These are phyloP conservation scores for Lunularia cruciata DNA, from an alignment of 225 moss, liverwort and hornwort genomes.

Conservation along the genomic window DNA sequence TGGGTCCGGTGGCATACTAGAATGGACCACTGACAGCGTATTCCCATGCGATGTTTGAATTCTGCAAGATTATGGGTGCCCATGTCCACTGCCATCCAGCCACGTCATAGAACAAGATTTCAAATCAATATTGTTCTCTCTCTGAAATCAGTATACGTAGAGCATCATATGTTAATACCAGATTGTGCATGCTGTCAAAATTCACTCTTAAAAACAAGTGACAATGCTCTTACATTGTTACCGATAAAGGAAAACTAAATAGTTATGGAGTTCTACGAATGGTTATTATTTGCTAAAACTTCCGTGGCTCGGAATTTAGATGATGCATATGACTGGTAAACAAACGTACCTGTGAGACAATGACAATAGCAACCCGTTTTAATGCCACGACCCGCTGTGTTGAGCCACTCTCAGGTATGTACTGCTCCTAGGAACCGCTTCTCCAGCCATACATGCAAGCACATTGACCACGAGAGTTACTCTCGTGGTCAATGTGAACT, in stretches of 20 bases:
- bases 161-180: too few species aligned
- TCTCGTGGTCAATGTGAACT: too few species aligned
- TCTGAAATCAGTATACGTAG: neutral
- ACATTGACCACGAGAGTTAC: too few species aligned
- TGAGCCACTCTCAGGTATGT: constrained; percentile 91
- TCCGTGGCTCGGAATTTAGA: too few species aligned
- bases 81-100: constrained; percentile 99
- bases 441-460: constrained; percentile 78
- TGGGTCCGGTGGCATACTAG: constrained; percentile 88
- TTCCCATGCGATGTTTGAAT: constrained; percentile 90
- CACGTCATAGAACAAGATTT: neutral
- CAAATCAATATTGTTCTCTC: neutral
- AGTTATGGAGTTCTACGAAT: too few species aligned
- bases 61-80: constrained; percentile 91
- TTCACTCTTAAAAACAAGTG: too few species aligned
- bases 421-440: constrained; percentile 62
- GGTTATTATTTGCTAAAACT: too few species aligned
- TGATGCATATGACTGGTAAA: too few species aligned
- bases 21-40: constrained; percentile 89
- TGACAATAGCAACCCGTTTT: constrained; percentile 92
- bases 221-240: neutral
- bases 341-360: constrained; percentile 70
- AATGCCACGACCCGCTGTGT: constrained; percentile 87
- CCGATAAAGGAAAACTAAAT: too few species aligned
- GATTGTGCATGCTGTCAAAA: too few species aligned